Base-by-base conservation (phyloP, 73 alveolate species). In the Uronychia binucleata region DNA sequence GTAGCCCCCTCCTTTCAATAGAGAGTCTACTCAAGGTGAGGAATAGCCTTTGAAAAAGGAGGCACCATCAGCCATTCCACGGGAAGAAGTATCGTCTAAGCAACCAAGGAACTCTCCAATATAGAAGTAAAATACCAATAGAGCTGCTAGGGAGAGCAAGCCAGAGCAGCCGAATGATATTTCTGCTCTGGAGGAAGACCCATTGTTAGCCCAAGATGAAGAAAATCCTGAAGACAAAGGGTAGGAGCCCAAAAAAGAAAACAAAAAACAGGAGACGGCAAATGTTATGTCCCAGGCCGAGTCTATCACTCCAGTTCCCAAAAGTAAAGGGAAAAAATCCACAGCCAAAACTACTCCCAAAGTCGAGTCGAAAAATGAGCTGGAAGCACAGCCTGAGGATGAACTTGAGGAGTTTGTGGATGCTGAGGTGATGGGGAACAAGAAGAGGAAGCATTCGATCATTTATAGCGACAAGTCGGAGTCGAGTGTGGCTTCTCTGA, bases 401-500 rank as follows among this genome's bases (percentile, higher is more conserved):
- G 81, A 81, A 28, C 35, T 30, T 5, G 81, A 81, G 1, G 88
- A 59, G 19, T 46, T 28, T 31, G 58, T 57, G 0, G 31, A 29
- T 0, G 81, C 88, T 26, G 78, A 26, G 28, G 79, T 27, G 78
- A 80, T 5, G 78, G 79, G 14, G 25, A 77, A 77, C 75, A 32
- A 77, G 33, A 28, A 77, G 29, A 67, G 30, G 28, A 79, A 79
- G 31, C 79, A 67, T 26, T 33, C 34, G 33, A 34, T 83, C 19
- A 28, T 31, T 75, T 88, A 88, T 77, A 88, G 94, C 33, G 96
- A 90, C 59, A 90, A 90, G 59, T 86, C 93, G 0, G 96, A 90
- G 80, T 86, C 93, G 0, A 79, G 91, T 33, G 87, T 90, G 11
- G 96, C 77, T 35, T 87, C 81, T 14, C 74, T 86, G 91, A 90